These are phyloP conservation scores for Vitis hybrid DNA, from an alignment of 177 flowering plant species.

Conservation along the genomic window DNA sequence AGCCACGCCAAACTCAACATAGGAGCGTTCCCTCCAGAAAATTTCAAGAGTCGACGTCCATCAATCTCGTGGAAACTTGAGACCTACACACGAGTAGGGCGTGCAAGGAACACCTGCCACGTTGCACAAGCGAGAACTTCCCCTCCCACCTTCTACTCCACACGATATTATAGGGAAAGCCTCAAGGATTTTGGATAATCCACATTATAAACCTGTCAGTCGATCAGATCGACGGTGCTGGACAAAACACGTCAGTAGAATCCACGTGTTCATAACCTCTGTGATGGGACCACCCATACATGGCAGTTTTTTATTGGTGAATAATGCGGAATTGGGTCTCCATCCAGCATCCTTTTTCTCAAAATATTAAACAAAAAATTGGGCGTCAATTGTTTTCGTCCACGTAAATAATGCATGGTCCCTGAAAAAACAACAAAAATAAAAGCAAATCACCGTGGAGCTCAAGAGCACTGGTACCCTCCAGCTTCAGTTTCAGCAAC, in stretches of 20 bases:
- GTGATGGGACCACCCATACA: no score
- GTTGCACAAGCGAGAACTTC: slow-evolving; percentile 21
- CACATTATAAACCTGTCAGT: neutral
- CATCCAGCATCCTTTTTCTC: no score
- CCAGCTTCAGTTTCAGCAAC: neutral
- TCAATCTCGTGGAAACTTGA: slow-evolving; percentile 24
- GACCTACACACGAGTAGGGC: slow-evolving; percentile 21
- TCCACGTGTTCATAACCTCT: no score
- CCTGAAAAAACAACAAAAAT: neutral
- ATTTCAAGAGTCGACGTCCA: no score
- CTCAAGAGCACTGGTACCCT: neutral
- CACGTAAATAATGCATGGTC: slow-evolving; percentile 25
- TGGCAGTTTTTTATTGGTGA: neutral
- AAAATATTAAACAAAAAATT: no score
- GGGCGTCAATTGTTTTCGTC: slow-evolving; percentile 13
- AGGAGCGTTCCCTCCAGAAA: no score
- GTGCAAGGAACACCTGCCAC: slow-evolving; percentile 34
- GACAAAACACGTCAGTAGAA: neutral
- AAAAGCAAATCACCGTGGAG: neutral
- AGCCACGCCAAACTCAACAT: no score
- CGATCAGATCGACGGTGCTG: neutral
- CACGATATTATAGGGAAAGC: slow-evolving; percentile 17
- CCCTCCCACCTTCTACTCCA: slow-evolving; percentile 20
- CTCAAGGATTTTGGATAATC: slow-evolving; percentile 13
- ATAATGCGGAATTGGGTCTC: no score